Evolutionary conservation across 768 basidiomycete genomes (phyloP).

Genomic region (Chalciporus piperatus): DNA sequence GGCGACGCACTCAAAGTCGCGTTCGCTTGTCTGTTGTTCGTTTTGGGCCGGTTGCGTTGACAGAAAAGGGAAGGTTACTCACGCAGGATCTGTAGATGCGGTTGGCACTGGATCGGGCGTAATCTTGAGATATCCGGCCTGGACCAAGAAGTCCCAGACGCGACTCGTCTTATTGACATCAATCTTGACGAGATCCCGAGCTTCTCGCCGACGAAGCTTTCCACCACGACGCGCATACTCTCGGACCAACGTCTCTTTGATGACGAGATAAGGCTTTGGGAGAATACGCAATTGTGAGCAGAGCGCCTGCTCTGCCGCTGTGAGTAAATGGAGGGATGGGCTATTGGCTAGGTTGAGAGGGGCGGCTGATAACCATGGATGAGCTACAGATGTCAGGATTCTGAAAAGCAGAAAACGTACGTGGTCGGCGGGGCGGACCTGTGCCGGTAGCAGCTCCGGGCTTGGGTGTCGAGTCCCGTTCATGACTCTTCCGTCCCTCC

Average conservation of each 20-base stretch:
- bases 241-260: slow-evolving; percentile 92
- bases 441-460: slow-evolving; percentile 32
- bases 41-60: neutral
- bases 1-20: slow-evolving; percentile 21
- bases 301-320: slow-evolving; percentile 80
- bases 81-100: slow-evolving; percentile 37
- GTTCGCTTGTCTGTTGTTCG: slow-evolving; percentile 11
- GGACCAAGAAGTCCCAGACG: slow-evolving; percentile 91
- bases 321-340: slow-evolving; percentile 86
- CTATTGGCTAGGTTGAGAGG: slow-evolving; percentile 91
- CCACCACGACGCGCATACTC: slow-evolving; percentile 91
- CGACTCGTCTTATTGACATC: slow-evolving; percentile 91
- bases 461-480: slow-evolving; percentile 61
- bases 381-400: neutral
- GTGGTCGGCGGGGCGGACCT: slow-evolving; percentile 40
- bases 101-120: slow-evolving; percentile 46
- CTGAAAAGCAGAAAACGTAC: slow-evolving; percentile 29
- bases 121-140: slow-evolving; percentile 78
- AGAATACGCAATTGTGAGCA: slow-evolving; percentile 89
- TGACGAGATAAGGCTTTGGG: slow-evolving; percentile 91
- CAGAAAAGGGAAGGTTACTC: slow-evolving; percentile 9
- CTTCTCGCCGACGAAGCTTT: slow-evolving; percentile 83
- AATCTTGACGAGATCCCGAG: slow-evolving; percentile 86
- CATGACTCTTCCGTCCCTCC: slow-evolving; percentile 56
- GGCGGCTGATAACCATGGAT: slow-evolving; percentile 33